Conservation (phyloP, 78 protist species). For the Protostelium mycophagum region DNA sequence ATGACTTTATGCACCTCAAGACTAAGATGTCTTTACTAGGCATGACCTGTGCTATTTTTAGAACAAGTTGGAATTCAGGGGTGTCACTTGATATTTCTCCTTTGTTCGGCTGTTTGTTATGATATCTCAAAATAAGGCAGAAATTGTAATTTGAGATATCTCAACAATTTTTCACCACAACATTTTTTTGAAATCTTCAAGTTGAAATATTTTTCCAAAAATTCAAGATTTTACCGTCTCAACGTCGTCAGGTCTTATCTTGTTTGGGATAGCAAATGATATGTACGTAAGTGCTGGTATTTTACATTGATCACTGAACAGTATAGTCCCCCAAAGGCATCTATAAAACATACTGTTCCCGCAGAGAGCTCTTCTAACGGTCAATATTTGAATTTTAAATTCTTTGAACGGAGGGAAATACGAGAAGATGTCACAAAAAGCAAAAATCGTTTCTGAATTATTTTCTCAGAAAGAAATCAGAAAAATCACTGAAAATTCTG, state of each 20-base stretch:
- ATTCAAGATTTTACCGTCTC: not conserved
- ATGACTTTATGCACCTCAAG: not conserved
- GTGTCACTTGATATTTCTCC: too few species aligned
- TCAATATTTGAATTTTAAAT: too few species aligned
- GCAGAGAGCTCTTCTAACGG: not conserved
- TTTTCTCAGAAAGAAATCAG: not conserved
- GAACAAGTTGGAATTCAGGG: too few species aligned
- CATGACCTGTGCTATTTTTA: not conserved
- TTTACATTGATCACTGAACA: not conserved
- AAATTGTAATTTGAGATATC: too few species aligned
- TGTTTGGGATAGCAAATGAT: not conserved
- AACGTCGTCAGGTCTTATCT: not conserved
- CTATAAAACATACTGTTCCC: not conserved
- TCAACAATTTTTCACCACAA: too few species aligned
- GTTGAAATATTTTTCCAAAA: too few species aligned
- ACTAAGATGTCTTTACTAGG: not conserved
- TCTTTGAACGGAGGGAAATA: too few species aligned
- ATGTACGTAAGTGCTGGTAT: not conserved
- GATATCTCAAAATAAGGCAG: not conserved
- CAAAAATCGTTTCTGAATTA: not conserved
- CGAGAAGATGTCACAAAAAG: too few species aligned
- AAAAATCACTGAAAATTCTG: too few species aligned
- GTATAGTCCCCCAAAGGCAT: not conserved
- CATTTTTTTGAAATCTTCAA: too few species aligned
- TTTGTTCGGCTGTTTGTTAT: not conserved